These are phyloP conservation scores for Pythium sp. DNA, from an alignment of 352 stramenopile genomes.

Conservation along the genomic window DNA sequence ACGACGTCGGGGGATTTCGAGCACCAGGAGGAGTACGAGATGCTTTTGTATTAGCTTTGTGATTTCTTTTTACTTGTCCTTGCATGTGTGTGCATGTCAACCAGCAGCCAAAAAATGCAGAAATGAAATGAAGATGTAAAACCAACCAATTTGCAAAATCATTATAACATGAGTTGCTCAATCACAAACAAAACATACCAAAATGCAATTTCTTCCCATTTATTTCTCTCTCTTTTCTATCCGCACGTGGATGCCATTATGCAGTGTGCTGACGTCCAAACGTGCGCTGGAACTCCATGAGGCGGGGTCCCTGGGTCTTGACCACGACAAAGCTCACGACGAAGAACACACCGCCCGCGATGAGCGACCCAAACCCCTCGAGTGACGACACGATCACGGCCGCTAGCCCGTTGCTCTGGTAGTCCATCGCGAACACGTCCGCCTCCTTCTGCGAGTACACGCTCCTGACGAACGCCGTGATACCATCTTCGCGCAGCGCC, in stretches of 20 bases:
- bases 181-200: neutral
- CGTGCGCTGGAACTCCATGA: constrained; percentile 21
- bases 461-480: constrained; percentile 50
- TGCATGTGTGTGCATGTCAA: neutral
- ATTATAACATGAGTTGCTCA: neutral
- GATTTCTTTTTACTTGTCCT: neutral
- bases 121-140: neutral
- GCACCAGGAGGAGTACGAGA: constrained; percentile 18
- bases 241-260: constrained; percentile 2
- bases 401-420: constrained; percentile 37
- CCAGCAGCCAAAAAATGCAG: neutral
- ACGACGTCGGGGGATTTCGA: constrained; percentile 11
- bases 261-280: constrained; percentile 21
- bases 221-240: neutral
- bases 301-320: constrained; percentile 19
- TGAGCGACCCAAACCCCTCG: constrained; percentile 31
- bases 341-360: constrained; percentile 11
- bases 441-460: constrained; percentile 52
- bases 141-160: neutral
- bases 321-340: constrained; percentile 21
- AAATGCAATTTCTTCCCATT: neutral
- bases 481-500: constrained; percentile 44
- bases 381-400: constrained; percentile 37
- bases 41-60: constrained; percentile 28
- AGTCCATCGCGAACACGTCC: constrained; percentile 47